Evolutionary conservation across 169 alveolate genomes (phyloP).

Genomic region (Plasmodium gallinaceum): DNA sequence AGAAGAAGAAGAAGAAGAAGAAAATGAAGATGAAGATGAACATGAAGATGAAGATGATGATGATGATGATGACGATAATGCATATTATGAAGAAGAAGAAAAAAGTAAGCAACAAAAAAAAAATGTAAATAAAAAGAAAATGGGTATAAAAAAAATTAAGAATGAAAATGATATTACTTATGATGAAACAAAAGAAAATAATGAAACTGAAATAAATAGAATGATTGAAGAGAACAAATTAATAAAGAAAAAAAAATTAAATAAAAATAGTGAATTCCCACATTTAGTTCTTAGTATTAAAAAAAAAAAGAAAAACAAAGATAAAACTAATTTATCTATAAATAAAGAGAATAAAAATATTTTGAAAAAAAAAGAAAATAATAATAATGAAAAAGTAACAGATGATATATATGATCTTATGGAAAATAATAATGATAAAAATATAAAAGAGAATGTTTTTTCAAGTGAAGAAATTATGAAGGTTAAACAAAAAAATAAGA

Average conservation of each 20-base stretch:
- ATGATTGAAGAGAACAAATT: background rate
- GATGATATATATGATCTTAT: background rate
- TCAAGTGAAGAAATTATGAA: background rate
- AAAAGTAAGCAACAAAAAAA: background rate
- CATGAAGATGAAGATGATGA: slow-evolving; percentile 29
- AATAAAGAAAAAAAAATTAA: background rate
- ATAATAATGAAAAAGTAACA: too few species aligned
- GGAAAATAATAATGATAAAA: background rate
- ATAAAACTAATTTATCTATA: background rate
- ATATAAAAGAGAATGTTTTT: background rate
- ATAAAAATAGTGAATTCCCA: background rate
- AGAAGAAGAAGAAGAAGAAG: too few species aligned
- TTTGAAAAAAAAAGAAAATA: background rate
- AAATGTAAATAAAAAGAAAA: background rate
- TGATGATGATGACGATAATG: slow-evolving; percentile 23
- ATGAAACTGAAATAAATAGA: background rate
- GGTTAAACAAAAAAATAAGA: background rate
- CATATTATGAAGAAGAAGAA: slow-evolving; percentile 8
- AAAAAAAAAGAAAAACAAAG: background rate
- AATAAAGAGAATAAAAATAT: background rate
- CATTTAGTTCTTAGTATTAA: background rate
- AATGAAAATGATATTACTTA: background rate
- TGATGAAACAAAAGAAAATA: background rate
- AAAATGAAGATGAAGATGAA: too few species aligned
- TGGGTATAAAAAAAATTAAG: background rate